phyloP scores from a whole-genome alignment of 192 early-diverging fungal species.

The Pecoramyces ruminantium region DNA sequence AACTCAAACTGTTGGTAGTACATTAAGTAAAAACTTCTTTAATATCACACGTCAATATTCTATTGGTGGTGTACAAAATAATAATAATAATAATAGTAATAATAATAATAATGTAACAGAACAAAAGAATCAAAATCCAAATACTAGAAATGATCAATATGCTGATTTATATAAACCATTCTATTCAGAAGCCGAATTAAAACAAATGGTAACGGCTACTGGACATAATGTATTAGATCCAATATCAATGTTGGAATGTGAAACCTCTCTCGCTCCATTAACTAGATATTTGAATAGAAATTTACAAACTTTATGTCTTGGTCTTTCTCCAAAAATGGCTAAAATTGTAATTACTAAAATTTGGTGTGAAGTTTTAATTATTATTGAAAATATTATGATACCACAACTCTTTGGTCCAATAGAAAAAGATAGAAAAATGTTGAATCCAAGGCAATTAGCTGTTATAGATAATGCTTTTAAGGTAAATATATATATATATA shows the following conservation, averaged over 20 bases:
- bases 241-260: constrained; percentile 26
- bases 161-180: not conserved
- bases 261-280: constrained; percentile 45
- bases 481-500: not conserved
- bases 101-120: not conserved
- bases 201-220: not conserved
- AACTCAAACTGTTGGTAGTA: constrained; percentile 2
- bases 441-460: constrained; percentile 25
- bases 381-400: constrained; percentile 49
- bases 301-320: constrained; percentile 40
- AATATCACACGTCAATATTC: not conserved
- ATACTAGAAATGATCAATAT: not conserved
- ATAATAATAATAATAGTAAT: not conserved
- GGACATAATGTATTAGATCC: not conserved
- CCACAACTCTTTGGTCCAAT: constrained; percentile 41
- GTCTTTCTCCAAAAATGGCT: constrained; percentile 46
- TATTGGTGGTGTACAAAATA: not conserved
- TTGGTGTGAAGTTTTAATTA: constrained; percentile 54
- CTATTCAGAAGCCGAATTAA: not conserved
- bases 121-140: not conserved
- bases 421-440: constrained; percentile 16
- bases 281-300: constrained; percentile 62
- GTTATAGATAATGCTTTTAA: constrained; percentile 13
- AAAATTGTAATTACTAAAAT: constrained; percentile 43
- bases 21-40: not conserved